Percentiles rank a stretch among this genome's conserved stretches.
Conservation (phyloP, 495 filamentous ascomycete genomes). For the Apodospora peruviana region DNA sequence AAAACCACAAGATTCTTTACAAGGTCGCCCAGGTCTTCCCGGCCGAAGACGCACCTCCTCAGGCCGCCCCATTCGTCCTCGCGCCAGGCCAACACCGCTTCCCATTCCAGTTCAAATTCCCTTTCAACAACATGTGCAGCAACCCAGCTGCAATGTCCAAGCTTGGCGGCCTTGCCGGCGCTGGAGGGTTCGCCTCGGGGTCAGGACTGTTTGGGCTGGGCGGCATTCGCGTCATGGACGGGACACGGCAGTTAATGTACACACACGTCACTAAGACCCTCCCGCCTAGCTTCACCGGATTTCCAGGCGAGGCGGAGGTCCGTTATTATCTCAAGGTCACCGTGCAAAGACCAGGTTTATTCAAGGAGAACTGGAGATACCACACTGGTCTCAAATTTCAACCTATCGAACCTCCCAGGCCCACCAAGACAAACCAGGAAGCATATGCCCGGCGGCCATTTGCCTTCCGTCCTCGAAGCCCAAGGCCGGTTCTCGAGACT, state of each 20-base stretch:
- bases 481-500: conserved; percentile 18
- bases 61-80: conserved; percentile 59
- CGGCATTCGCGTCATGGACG: conserved; percentile 48
- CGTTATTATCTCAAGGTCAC: conserved; percentile 92
- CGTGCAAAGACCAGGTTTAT: conserved; percentile 72
- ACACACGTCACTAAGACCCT: conserved; percentile 79
- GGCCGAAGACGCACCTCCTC: conserved; percentile 55
- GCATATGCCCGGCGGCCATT: conserved; percentile 78
- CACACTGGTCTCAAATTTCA: conserved; percentile 68
- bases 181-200: conserved; percentile 26
- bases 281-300: conserved; percentile 78
- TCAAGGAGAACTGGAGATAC: conserved; percentile 75
- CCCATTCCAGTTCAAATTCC: conserved; percentile 87
- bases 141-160: conserved; percentile 41
- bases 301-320: conserved; percentile 79
- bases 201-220: conserved; percentile 29
- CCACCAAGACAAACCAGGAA: conserved; percentile 61
- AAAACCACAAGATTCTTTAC: conserved; percentile 56
- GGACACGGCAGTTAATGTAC: conserved; percentile 45
- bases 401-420: conserved; percentile 84
- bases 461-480: conserved; percentile 50
- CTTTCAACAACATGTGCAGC: conserved; percentile 85
- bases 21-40: conserved; percentile 78
- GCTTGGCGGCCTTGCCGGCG: conserved; percentile 37
- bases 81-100: conserved; percentile 78